Evolutionary conservation across 2,329 filamentous ascomycete genomes (phyloP).

Genomic region (Neonectria neomacrospora): DNA sequence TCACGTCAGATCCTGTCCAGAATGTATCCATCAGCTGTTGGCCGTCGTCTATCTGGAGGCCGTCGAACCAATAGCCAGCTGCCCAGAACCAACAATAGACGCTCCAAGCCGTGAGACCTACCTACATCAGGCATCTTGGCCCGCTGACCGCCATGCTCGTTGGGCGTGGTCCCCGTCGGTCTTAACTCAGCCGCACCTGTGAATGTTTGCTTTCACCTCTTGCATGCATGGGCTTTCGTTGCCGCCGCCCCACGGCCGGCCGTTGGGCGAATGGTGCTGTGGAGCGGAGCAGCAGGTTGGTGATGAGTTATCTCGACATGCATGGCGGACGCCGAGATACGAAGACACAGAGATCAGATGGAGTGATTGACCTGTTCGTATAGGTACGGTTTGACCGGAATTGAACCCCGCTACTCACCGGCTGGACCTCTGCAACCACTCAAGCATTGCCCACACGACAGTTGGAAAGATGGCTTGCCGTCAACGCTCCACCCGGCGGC

Average conservation of each 20-base stretch:
- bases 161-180: background rate
- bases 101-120: background rate
- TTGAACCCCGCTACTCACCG: background rate
- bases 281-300: background rate
- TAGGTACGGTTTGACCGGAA: background rate
- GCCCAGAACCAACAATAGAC: background rate
- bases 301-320: background rate
- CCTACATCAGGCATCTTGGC: background rate
- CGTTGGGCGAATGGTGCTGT: background rate
- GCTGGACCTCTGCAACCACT: background rate
- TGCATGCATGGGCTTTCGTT: slow-evolving; percentile 3
- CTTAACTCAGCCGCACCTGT: background rate
- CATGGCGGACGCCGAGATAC: too few species aligned
- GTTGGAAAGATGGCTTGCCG: background rate
- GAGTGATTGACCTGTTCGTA: background rate
- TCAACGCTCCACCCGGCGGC: background rate
- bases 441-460: background rate
- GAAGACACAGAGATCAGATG: background rate
- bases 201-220: slow-evolving; percentile 2
- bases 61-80: background rate
- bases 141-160: background rate
- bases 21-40: background rate
- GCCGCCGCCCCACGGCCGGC: background rate
- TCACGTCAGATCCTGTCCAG: background rate
- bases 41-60: background rate